These are phyloP conservation scores for Hypoxylon sp. DNA, from an alignment of 2,329 filamentous ascomycete species.

Conservation along the genomic window DNA sequence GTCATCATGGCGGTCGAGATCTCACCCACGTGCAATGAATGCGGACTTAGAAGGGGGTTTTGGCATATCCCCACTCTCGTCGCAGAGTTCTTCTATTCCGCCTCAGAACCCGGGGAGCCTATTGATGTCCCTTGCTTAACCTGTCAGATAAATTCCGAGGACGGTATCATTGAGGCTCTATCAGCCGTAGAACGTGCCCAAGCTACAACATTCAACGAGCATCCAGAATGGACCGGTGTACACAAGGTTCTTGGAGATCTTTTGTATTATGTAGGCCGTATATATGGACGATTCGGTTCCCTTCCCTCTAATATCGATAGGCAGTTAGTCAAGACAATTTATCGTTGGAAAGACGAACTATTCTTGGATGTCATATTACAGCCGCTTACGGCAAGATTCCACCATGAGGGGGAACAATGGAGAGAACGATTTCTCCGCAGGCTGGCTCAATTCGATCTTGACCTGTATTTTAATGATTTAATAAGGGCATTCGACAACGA, in stretches of 20 bases:
- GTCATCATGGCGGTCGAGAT: too few relatives aligned
- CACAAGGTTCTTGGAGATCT: neutral
- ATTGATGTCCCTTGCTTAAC: neutral
- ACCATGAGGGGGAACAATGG: neutral
- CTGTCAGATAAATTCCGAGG: neutral
- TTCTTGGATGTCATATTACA: too few relatives aligned
- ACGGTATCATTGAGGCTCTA: neutral
- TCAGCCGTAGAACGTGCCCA: neutral
- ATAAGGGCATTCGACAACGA: too few relatives aligned
- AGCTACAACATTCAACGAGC: neutral
- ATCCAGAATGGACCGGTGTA: neutral
- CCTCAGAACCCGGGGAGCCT: neutral
- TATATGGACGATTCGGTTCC: neutral
- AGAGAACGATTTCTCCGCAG: neutral
- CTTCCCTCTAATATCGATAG: neutral
- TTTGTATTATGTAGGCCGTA: neutral
- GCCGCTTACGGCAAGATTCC: too few relatives aligned
- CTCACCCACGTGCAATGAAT: too few relatives aligned
- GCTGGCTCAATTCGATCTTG: too few relatives aligned
- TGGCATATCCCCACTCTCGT: neutral
- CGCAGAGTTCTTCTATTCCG: neutral
- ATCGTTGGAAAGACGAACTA: neutral
- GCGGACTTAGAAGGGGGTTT: too few relatives aligned
- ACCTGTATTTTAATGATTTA: too few relatives aligned
- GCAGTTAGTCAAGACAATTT: neutral